Base-by-base conservation (phyloP, 768 basidiomycete genomes). In the Gymnopilus dilepis region DNA sequence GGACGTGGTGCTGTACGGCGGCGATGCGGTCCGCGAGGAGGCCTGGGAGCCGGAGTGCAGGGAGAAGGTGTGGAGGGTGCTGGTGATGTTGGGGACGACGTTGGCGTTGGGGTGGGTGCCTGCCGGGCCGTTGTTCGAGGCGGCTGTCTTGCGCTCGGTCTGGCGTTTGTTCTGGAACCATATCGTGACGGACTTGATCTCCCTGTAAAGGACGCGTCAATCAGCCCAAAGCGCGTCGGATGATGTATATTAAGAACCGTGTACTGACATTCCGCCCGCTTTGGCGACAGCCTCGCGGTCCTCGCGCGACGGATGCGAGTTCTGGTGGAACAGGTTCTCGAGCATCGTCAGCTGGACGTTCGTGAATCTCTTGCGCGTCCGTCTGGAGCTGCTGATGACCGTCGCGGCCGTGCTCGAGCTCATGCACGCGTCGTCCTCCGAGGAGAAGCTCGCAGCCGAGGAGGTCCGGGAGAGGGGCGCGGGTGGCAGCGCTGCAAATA, bases 111-210 rank as follows among this genome's bases (percentile, higher is more conserved):
- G 52, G 30, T 60, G 66, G 53, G 47, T 30, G 56, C 19, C 43
- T 21, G 26, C 47, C 11, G 22, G n/a, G 22, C 59, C 51, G 45
- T 64, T 69, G 56, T 65, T 67, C 15, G 70, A 67, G 9, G 68
- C 68, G 24, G 84, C 82, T 26, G 80, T 78, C 67, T 84, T 84
- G 67, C 86, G 84, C 65, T 87, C 86, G 40, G 84, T 87, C 68
- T 91, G 89, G 15, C 90, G 86, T 74, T 86, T 90, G 72, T 92
- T 92, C 74, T 92, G 90, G 72, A 91, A 91, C 90, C 90, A 92
- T 40, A 91, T 87, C n/a, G 89, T 88, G 56, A 88, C 86, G 1
- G 86, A 87, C 66, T 86, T 87, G 28, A 82, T 78, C 70, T 88
- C 86, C 87, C 87, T 88, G 62, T 30, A 30, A 9, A 53, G 12